These are phyloP conservation scores for Lycium barbarum DNA, from an alignment of 257 asterid species.

Conservation along the genomic window DNA sequence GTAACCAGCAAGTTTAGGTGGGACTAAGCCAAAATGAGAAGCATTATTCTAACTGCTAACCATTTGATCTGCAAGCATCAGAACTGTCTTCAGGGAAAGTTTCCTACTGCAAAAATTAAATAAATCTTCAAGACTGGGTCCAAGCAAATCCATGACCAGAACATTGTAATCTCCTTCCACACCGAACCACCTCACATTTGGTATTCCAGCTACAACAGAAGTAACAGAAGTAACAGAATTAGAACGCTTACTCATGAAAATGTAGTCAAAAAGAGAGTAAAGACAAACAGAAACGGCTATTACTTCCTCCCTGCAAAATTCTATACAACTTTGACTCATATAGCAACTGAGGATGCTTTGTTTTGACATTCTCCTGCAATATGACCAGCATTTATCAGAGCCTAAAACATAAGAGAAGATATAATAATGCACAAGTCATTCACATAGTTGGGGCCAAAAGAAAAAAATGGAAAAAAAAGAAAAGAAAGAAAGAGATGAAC, in stretches of 20 bases:
- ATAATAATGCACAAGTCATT: constrained; percentile 9
- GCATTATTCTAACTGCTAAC: constrained; percentile 43
- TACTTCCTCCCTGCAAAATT: constrained; percentile 98
- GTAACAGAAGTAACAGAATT: constrained; percentile 28
- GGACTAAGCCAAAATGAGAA: constrained; percentile 11
- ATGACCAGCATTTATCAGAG: constrained; percentile 24
- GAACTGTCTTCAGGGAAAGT: constrained; percentile 92
- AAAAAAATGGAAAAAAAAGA: background rate
- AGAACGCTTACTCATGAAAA: constrained; percentile 36
- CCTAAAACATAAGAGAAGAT: background rate
- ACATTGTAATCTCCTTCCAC: constrained; percentile 94
- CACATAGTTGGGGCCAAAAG: constrained; percentile 16
- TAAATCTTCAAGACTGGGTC: constrained; percentile 97
- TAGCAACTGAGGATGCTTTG: constrained; percentile 95
- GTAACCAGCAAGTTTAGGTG: constrained; percentile 20
- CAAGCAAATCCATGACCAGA: constrained; percentile 97
- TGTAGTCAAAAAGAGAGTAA: background rate
- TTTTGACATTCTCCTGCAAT: constrained; percentile 87
- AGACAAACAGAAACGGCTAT: constrained; percentile 30
- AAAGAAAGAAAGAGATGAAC: background rate
- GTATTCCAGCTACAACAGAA: constrained; percentile 82
- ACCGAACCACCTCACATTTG: constrained; percentile 91
- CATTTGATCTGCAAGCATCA: constrained; percentile 99
- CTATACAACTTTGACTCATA: constrained; percentile 93
- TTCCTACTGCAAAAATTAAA: constrained; percentile 95